Evolutionary conservation across 495 filamentous ascomycete genomes (phyloP).

Genomic region (Talaromyces ruber): DNA sequence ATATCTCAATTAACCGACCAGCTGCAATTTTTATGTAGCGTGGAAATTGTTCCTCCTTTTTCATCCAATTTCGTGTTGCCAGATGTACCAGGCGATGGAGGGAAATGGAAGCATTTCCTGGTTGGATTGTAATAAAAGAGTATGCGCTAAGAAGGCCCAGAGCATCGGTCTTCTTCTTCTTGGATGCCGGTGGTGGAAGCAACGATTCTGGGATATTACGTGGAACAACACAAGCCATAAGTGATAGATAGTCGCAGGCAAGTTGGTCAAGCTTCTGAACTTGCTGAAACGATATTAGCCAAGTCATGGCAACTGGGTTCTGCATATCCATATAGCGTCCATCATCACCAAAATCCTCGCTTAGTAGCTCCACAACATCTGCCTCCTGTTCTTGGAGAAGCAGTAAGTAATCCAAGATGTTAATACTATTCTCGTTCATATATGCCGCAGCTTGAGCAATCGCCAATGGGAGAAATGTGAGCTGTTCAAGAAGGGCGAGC

Average conservation of each 20-base stretch:
- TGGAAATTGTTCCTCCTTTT: background rate
- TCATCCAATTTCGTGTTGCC: constrained; percentile 15
- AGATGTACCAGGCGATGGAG: constrained; percentile 15
- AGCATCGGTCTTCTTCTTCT: constrained; percentile 8
- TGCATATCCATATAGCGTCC: constrained; percentile 22
- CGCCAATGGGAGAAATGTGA: constrained; percentile 30
- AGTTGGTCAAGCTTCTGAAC: constrained; percentile 18
- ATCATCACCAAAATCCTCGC: constrained; percentile 33
- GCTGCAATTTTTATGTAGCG: background rate
- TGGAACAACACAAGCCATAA: constrained; percentile 27
- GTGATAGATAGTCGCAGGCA: constrained; percentile 25
- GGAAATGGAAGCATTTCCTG: background rate
- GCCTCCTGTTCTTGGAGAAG: constrained; percentile 26
- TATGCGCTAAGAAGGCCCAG: constrained; percentile 15
- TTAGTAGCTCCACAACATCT: constrained; percentile 26
- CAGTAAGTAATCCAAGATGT: constrained; percentile 25
- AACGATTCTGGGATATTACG: constrained; percentile 21
- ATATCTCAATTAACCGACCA: background rate
- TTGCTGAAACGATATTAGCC: constrained; percentile 37
- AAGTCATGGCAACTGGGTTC: constrained; percentile 39
- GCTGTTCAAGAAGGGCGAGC: constrained; percentile 19
- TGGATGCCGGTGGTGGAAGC: constrained; percentile 8
- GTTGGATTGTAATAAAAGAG: constrained; percentile 12
- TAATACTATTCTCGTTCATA: constrained; percentile 32
- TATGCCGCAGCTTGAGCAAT: constrained; percentile 35